Evolutionary conservation across 2,329 filamentous ascomycete genomes (phyloP).

Genomic region (Talaromyces amestolkiae): DNA sequence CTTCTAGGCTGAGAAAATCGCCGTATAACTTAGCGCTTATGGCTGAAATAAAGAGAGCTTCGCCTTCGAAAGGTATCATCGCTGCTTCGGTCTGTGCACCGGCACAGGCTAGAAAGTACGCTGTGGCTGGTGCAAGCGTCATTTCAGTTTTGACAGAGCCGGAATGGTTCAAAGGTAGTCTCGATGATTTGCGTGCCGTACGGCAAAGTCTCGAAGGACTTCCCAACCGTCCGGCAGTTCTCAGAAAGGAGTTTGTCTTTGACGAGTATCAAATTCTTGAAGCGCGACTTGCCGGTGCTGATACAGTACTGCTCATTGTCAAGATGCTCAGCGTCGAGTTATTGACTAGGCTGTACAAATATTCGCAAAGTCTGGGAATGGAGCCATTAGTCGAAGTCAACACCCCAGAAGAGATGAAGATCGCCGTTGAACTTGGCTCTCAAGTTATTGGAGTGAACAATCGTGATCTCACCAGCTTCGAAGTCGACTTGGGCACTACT

Average conservation of each 20-base stretch:
- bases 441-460: constrained; percentile 98
- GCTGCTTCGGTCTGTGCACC: constrained; percentile 84
- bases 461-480: constrained; percentile 91
- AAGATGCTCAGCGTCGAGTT: constrained; percentile 86
- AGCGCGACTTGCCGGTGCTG: constrained; percentile 85
- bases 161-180: constrained; percentile 98
- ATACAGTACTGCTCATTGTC: constrained; percentile 92
- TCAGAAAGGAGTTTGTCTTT: constrained; percentile 96
- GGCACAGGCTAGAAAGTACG: constrained; percentile 85
- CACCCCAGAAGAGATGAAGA: constrained; percentile 86
- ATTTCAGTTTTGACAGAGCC: constrained; percentile 99
- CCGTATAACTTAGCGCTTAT: constrained; percentile 88
- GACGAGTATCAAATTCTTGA: constrained; percentile 98
- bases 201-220: constrained; percentile 85
- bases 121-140: constrained; percentile 88
- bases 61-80: constrained; percentile 93
- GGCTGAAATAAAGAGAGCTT: constrained; percentile 96
- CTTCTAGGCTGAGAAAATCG: constrained; percentile 73
- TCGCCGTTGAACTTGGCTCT: constrained; percentile 79
- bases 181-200: constrained; percentile 86
- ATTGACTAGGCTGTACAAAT: constrained; percentile 76
- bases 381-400: constrained; percentile 97
- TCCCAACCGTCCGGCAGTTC: constrained; percentile 84
- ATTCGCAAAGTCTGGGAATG: constrained; percentile 89
- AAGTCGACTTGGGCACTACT: constrained; percentile 91